Evolutionary conservation across 2,329 filamentous ascomycete species (phyloP), one percentile per base, ranked within the genome.

Genomic region (Aureobasidium melanogenum): DNA sequence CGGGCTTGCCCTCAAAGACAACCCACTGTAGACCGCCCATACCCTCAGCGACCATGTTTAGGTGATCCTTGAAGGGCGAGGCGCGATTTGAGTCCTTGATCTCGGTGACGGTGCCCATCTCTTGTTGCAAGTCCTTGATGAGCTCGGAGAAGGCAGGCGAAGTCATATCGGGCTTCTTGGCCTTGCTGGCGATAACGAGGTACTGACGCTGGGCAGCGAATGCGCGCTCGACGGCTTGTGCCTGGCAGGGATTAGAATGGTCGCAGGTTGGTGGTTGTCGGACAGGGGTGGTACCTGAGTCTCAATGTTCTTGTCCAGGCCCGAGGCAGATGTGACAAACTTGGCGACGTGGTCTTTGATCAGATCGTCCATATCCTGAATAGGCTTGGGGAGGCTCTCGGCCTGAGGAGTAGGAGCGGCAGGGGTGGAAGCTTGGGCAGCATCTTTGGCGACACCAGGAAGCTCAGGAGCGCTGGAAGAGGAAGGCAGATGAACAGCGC

Each of bases 1-100:
- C 86, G 2, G 94, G 94, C 71, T 91, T 91, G 65, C 79, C 82
- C 57, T 95, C 89, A 52, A 94, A 84, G 0, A 88, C 88, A 62
- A 97, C 88, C 94, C 94, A 99, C 36, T 89, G 90, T 62, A 99
- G 79, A 41, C 91, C 87, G 70, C 90, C 88, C 66, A 96, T 92
- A 66, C 92, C 92, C 71, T 97, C 93, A 0, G 91, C 86, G 32
- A 97, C 89, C 67, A 92, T 87, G 70, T 88, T 89, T 52, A 99
- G 78, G 67, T 97, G 90, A 67, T 89, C 88, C 71, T 90, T 91
- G 66, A 89, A 78, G 1, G 86, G 82, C 1, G 88, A 87, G 9
- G 84, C 84, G 46, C 91, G 85, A 74, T 95, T 95, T 62, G 82
- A 81, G 69, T 97, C 91, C 73, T 90, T 88, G 69, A 96, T 84